Evolutionary conservation across 2,329 filamentous ascomycete species (phyloP).

Genomic region (Sclerotinia minor): DNA sequence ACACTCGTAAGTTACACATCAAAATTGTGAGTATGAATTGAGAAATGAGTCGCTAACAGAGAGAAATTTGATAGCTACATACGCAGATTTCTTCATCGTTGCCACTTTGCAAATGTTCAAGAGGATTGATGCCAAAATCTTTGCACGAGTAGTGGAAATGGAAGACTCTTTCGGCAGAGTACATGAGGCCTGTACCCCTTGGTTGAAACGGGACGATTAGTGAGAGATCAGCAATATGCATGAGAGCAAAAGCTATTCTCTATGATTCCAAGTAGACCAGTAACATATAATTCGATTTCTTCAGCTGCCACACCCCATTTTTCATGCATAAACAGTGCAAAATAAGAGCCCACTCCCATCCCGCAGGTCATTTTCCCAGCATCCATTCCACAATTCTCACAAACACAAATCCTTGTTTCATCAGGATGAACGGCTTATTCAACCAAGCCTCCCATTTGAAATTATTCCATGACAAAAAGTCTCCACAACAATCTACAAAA

Average conservation of each 20-base stretch:
- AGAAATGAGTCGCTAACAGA: not conserved
- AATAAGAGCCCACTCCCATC: not conserved
- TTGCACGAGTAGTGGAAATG: slow-evolving; percentile 44
- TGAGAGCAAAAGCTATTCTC: not conserved
- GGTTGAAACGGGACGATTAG: slow-evolving; percentile 36
- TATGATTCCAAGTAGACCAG: not conserved
- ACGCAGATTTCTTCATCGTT: slow-evolving; percentile 59
- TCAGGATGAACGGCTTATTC: not conserved
- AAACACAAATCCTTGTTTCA: not conserved
- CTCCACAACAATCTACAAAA: not conserved
- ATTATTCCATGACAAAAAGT: not conserved
- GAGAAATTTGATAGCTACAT: slow-evolving; percentile 44
- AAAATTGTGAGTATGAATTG: not conserved
- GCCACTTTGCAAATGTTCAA: slow-evolving; percentile 49
- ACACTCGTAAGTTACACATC: slow-evolving; percentile 40
- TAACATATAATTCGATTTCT: not conserved
- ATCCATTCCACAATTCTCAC: not conserved
- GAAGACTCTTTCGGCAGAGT: slow-evolving; percentile 29
- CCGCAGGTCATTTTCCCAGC: not conserved
- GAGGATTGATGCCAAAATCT: slow-evolving; percentile 44
- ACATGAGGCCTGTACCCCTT: slow-evolving; percentile 32
- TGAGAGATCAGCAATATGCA: slow-evolving; percentile 8
- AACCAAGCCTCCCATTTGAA: not conserved
- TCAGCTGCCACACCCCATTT: not conserved
- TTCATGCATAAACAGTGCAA: not conserved